A percentile compares a stretch with the other conserved stretches of the same genome.
phyloP scores from a whole-genome alignment of 2,329 filamentous ascomycete species.

The Atkinsonella texensis region DNA sequence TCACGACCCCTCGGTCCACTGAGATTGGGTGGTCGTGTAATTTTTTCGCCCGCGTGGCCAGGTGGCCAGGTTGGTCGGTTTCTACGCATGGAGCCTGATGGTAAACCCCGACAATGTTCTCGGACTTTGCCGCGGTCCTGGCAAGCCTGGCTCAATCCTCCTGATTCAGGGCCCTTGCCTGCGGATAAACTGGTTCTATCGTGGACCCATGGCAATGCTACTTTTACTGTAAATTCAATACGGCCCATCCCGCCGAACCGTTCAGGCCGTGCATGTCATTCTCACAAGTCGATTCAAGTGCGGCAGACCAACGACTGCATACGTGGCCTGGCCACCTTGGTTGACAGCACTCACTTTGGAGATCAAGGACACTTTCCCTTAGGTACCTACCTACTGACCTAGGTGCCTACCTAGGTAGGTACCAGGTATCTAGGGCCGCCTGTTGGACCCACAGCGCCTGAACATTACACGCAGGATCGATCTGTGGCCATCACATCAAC shows the following conservation, averaged over 20 bases:
- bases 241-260: neutral
- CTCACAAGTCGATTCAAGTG: neutral
- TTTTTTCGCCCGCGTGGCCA: too few species aligned
- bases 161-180: too few species aligned
- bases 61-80: too few species aligned
- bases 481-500: too few species aligned
- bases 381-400: too few species aligned
- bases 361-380: too few species aligned
- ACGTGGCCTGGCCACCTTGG: neutral
- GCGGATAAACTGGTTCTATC: neutral
- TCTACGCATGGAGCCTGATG: neutral
- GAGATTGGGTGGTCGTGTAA: neutral
- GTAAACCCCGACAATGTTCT: neutral
- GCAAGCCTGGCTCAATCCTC: neutral
- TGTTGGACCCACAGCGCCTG: too few species aligned
- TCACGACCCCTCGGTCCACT: too few species aligned
- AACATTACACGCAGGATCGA: too few species aligned
- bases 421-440: too few species aligned
- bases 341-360: neutral
- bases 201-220: neutral
- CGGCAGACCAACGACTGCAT: neutral
- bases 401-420: too few species aligned
- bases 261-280: neutral
- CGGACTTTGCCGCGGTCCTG: neutral
- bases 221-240: neutral